Evolutionary conservation across 768 basidiomycete species (phyloP).

Genomic region (Mycena leptocephala): DNA sequence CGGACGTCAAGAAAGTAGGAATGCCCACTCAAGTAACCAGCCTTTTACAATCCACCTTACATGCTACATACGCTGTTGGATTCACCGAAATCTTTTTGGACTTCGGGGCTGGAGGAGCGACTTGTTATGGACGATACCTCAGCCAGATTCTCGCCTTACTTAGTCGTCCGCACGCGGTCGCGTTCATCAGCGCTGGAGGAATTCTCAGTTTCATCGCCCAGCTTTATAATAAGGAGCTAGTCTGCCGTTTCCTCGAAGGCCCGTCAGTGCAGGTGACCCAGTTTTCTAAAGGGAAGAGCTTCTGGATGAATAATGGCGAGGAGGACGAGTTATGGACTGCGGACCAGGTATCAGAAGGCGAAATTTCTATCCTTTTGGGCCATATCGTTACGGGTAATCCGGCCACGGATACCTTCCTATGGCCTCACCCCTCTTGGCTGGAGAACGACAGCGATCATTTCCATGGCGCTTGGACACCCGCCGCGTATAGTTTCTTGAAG

Average conservation of each 20-base stretch:
- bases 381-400: no score
- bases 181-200: neutral
- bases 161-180: neutral
- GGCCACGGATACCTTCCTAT: no score
- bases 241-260: neutral
- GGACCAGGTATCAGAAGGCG: no score
- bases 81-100: neutral
- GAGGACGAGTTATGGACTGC: no score
- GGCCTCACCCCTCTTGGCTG: no score
- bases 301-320: no score
- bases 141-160: neutral
- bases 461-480: no score
- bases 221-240: neutral
- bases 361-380: no score
- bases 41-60: neutral
- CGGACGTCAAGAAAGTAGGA: neutral
- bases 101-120: no score
- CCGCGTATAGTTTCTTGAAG: no score
- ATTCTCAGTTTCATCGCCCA: neutral
- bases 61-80: neutral
- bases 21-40: neutral
- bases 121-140: neutral
- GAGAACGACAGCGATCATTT: no score
- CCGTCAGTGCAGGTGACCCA: neutral
- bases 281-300: no score